Percentiles rank a stretch among this genome's conserved stretches.
phyloP scores from a whole-genome alignment of 306 rosid genomes.

The Fagus crenata region DNA sequence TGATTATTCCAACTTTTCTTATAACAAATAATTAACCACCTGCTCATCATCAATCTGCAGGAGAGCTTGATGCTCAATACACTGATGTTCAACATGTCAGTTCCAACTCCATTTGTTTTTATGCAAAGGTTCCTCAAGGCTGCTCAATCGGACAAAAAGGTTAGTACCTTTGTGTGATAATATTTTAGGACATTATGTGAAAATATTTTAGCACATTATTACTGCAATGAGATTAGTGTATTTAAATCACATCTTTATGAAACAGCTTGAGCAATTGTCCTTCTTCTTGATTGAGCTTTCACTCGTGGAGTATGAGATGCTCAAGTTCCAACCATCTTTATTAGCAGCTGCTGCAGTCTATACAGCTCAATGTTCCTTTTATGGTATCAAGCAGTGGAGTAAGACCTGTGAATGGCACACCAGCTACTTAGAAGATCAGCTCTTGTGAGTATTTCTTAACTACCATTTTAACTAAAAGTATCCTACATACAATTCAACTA shows the following conservation, averaged over 20 bases:
- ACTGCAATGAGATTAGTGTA: background rate
- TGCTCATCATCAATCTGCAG: constrained; percentile 37
- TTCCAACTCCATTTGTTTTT: constrained; percentile 85
- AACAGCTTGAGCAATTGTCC: constrained; percentile 74
- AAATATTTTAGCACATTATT: background rate
- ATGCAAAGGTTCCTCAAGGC: constrained; percentile 90
- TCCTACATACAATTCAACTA: background rate
- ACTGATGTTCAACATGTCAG: constrained; percentile 87
- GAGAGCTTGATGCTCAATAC: constrained; percentile 81
- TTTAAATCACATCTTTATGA: constrained; percentile 6
- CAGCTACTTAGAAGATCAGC: constrained; percentile 74
- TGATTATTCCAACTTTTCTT: background rate
- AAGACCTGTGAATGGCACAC: constrained; percentile 89
- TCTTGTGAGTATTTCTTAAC: constrained; percentile 50
- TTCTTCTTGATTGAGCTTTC: constrained; percentile 92
- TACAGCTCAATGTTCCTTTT: constrained; percentile 63
- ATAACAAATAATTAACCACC: constrained; percentile 10
- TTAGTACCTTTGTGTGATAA: constrained; percentile 7
- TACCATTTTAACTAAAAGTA: constrained; percentile 2
- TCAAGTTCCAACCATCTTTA: constrained; percentile 75
- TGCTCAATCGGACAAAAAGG: constrained; percentile 83
- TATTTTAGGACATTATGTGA: no score
- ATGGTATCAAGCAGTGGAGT: constrained; percentile 70
- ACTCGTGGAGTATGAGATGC: constrained; percentile 83
- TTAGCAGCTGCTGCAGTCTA: constrained; percentile 90